phyloP scores from a whole-genome alignment of 176 grass and related monocot species.

The Carex parvula region DNA sequence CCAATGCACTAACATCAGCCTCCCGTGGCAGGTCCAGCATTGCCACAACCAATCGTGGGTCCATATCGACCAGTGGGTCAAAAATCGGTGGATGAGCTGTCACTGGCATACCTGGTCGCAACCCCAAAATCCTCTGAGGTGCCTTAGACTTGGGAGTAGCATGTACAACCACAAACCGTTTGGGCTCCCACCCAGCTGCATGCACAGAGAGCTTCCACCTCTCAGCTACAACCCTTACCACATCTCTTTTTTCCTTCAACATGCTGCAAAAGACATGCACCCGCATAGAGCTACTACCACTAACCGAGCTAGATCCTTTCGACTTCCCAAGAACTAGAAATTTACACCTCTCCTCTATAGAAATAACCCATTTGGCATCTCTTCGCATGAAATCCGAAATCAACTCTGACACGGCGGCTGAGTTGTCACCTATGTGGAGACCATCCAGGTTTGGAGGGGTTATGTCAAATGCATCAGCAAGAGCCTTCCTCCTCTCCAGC shows the following conservation, averaged over 20 bases:
- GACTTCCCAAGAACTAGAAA: conserved; percentile 82
- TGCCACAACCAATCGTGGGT: conserved; percentile 76
- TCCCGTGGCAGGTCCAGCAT: conserved; percentile 86
- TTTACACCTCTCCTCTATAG: conserved; percentile 93
- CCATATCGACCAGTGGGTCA: conserved; percentile 81
- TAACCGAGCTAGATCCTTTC: conserved; percentile 45
- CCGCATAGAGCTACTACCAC: conserved; percentile 33
- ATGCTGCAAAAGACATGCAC: conserved; percentile 80
- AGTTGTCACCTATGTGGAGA: conserved; percentile 78
- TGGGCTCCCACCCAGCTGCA: conserved; percentile 74
- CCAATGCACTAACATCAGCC: conserved; percentile 84
- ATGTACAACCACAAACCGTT: conserved; percentile 72
- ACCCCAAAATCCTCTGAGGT: conserved; percentile 67
- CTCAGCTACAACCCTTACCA: conserved; percentile 65
- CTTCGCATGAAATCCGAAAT: conserved; percentile 62
- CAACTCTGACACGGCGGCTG: conserved; percentile 35
- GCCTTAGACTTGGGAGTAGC: conserved; percentile 72
- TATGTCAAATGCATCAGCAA: conserved; percentile 94
- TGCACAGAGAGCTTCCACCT: conserved; percentile 93
- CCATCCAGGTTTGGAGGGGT: conserved; percentile 76
- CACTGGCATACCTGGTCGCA: conserved; percentile 48
- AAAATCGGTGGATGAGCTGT: conserved; percentile 47
- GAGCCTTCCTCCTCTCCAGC: conserved; percentile 74
- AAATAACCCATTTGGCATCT: conserved; percentile 82
- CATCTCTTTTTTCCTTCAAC: conserved; percentile 79